phyloP scores from a whole-genome alignment of 1,284 basidiomycete species.

The Tremellales sp. region DNA sequence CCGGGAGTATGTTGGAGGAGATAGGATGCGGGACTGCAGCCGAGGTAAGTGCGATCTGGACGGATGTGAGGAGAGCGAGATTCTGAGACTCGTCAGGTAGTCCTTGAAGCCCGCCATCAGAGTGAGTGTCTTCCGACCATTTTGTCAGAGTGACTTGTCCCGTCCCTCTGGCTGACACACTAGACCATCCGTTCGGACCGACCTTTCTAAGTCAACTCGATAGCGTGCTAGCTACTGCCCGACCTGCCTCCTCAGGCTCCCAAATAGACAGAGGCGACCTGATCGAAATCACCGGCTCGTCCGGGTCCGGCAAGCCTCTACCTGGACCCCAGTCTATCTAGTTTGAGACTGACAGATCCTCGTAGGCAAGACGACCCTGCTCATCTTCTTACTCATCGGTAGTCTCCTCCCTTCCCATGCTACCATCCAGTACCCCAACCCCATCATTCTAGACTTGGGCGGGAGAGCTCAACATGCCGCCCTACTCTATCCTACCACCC shows the following conservation, averaged over 20 bases:
- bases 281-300: slow-evolving; percentile 40
- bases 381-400: slow-evolving; percentile 31
- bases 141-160: too few species aligned
- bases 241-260: slow-evolving; percentile 32
- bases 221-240: slow-evolving; percentile 19
- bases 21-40: slow-evolving; percentile 29
- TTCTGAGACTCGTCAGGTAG: too few species aligned
- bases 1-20: slow-evolving; percentile 22
- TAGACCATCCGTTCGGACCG: slow-evolving; percentile 42
- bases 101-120: too few species aligned
- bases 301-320: slow-evolving; percentile 40
- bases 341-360: too few species aligned
- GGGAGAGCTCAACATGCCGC: slow-evolving; percentile 27
- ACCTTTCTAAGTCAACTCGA: slow-evolving; percentile 42
- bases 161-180: not conserved
- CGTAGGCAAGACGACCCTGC: slow-evolving; percentile 30
- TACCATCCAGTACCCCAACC: slow-evolving; percentile 2
- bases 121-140: too few species aligned
- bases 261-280: slow-evolving; percentile 44
- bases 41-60: too few species aligned
- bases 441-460: slow-evolving; percentile 23
- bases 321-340: too few species aligned
- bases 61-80: too few species aligned
- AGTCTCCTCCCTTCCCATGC: slow-evolving; percentile 30
- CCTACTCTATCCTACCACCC: slow-evolving; percentile 26